phyloP scores from a whole-genome alignment of 208 protist species.

The Leishmania braziliensis region DNA sequence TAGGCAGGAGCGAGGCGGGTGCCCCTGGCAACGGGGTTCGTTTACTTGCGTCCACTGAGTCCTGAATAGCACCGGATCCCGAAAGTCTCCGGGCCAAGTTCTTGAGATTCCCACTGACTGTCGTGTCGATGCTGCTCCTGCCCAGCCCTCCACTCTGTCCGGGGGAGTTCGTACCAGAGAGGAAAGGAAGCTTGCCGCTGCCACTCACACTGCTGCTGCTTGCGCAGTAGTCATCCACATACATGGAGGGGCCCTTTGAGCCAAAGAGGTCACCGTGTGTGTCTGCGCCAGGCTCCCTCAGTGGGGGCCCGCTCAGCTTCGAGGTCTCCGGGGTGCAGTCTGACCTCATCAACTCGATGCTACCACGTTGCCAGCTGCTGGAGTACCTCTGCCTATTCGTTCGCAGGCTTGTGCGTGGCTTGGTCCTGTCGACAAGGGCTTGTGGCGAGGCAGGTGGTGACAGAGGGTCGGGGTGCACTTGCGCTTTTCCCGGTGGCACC shows the following conservation, averaged over 20 bases:
- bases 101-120: not conserved
- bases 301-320: not conserved
- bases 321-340: not conserved
- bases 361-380: no score
- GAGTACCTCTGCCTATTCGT: not conserved
- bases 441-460: not conserved
- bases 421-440: not conserved
- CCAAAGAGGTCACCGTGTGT: not conserved
- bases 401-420: no score
- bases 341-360: not conserved
- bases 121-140: not conserved
- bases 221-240: not conserved
- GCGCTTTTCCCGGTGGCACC: not conserved
- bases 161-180: not conserved
- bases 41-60: not conserved
- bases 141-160: not conserved
- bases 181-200: not conserved
- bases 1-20: not conserved
- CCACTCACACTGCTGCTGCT: not conserved
- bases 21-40: not conserved
- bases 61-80: not conserved
- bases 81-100: not conserved
- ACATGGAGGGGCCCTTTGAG: not conserved
- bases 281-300: not conserved
- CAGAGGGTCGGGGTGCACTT: not conserved